Base-by-base conservation (phyloP, 495 filamentous ascomycete genomes). In the Hypoxylon crocopeplum region DNA sequence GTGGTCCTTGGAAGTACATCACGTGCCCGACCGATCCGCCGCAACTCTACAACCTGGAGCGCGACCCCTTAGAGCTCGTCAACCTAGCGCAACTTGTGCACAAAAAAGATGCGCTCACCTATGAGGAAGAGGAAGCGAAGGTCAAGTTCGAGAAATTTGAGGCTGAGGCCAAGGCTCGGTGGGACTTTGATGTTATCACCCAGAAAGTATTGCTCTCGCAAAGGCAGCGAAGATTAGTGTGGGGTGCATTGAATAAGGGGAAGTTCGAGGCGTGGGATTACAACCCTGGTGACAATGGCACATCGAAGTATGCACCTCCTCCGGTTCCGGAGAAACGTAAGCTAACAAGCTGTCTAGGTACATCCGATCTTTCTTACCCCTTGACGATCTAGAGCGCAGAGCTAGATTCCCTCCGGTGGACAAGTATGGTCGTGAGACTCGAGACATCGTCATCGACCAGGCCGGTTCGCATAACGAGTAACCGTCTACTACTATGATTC, bases 1-100 rank as follows among this genome's bases (percentile, higher is more conserved):
- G 88, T 37, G 91, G 90, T 8, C 75, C 75, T 37, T 94, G 87
- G 87, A 96, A 96, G 75, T 93, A 89, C 56, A 80, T 90, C 56
- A 88, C 86, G 56, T 95, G 89, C 50, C 83, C 88, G 5, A 85
- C 88, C 12, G 92, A 96, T 69, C 86, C 87, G 3, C 82, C 88
- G 7, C 88, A 91, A 78, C 82, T 96, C 12, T 96, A 81, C 75
- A 84, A 96, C 68, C 75, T 95, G 8, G 77, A 76, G 30, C 67
- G 70, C 13, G 92, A 96, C 66, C 91, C 91, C 1, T 71, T 86
- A 4, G 92, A 96, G 71, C 74, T 87, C 16, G 72, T 77, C 40
- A 93, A 95, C 69, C 76, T 93, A 37, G 88, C 83, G 12, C 63
- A 71, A 48, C 56, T 69, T n/a, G 71, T 72, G 34, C 16, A 57